Evolutionary conservation across 1,139 yeast genomes (phyloP).

Genomic region (Scheffersomyces quercinus): DNA sequence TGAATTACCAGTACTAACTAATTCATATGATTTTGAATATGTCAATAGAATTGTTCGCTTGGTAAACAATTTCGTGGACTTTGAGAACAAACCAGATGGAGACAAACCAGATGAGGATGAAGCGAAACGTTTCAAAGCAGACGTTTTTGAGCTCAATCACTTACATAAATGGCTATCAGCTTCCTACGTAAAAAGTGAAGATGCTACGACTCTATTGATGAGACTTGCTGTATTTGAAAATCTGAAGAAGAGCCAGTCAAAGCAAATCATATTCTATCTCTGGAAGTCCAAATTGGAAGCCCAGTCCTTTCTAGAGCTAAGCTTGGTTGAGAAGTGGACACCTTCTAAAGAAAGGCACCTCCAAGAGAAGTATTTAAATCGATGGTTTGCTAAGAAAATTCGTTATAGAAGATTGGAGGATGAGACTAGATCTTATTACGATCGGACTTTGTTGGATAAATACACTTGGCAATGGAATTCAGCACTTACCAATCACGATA

Average conservation of each 20-base stretch:
- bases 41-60: conserved; percentile 22
- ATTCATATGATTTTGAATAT: conserved; percentile 22
- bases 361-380: conserved; percentile 7
- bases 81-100: conserved; percentile 27
- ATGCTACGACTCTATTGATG: conserved; percentile 27
- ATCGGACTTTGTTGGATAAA: neutral
- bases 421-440: conserved; percentile 9
- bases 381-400: conserved; percentile 16
- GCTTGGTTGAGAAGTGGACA: neutral
- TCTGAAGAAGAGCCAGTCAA: conserved; percentile 2
- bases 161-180: conserved; percentile 19
- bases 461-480: conserved; percentile 2
- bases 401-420: conserved; percentile 10
- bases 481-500: neutral
- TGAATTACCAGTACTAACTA: conserved; percentile 19
- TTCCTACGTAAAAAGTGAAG: neutral
- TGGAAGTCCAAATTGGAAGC: conserved; percentile 12
- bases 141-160: conserved; percentile 22
- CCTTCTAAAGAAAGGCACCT: neutral
- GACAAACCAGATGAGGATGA: conserved; percentile 11
- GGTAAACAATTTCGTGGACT: conserved; percentile 29
- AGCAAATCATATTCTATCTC: conserved; percentile 6
- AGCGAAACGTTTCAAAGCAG: conserved; percentile 17
- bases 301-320: neutral
- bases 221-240: conserved; percentile 22